Conservation (phyloP, 2,329 filamentous ascomycete genomes). For the Microdochium nivale region DNA sequence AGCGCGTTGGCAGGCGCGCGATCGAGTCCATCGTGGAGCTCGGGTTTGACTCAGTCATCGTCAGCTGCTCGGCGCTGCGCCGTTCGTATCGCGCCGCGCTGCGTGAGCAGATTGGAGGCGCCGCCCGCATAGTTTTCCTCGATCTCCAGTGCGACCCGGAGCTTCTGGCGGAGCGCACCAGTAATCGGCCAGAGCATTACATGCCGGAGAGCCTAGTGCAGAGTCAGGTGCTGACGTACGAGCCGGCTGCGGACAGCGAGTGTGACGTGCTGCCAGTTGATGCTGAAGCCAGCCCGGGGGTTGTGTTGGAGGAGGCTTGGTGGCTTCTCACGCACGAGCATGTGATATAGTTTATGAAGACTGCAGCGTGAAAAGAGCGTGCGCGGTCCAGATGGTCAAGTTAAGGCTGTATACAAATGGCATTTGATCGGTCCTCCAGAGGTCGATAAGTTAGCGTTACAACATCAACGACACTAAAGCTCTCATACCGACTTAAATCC, state of each 20-base stretch:
- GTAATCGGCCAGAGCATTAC: not conserved
- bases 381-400: no score
- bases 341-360: not conserved
- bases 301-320: not conserved
- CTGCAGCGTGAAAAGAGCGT: no score
- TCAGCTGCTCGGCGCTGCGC: slow-evolving; percentile 31
- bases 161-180: not conserved
- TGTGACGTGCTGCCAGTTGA: not conserved
- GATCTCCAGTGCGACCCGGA: slow-evolving; percentile 20
- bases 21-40: slow-evolving; percentile 16
- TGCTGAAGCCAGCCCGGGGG: not conserved
- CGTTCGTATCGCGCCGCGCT: slow-evolving; percentile 22
- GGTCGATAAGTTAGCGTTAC: no score
- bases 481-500: no score
- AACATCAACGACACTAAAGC: no score
- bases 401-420: no score
- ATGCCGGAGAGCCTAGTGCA: not conserved
- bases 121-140: slow-evolving; percentile 20
- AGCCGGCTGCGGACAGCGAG: not conserved
- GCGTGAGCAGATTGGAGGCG: slow-evolving; percentile 10
- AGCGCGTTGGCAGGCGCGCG: slow-evolving; percentile 12
- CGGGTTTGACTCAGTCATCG: slow-evolving; percentile 16
- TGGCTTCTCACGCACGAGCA: not conserved
- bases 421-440: no score
- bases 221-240: not conserved